phyloP scores from a whole-genome alignment of 2,329 filamentous ascomycete species.

The Thelonectria discophora region DNA sequence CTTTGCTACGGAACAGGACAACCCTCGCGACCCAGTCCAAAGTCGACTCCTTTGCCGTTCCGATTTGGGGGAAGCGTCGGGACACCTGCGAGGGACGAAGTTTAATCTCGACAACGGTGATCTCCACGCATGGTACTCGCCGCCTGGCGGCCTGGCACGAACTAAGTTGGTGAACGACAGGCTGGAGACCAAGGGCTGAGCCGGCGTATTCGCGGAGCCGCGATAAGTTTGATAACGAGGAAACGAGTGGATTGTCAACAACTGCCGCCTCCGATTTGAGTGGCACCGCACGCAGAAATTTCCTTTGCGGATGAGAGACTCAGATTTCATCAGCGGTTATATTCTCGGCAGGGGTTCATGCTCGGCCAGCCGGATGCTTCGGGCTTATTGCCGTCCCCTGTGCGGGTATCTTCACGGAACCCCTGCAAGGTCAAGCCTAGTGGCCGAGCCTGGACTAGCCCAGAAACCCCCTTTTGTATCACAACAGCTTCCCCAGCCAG shows the following conservation, averaged over 20 bases:
- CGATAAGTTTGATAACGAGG: conserved; percentile 20
- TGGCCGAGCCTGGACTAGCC: conserved; percentile 7
- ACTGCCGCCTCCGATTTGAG: neutral
- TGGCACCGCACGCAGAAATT: neutral
- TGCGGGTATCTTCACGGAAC: conserved; percentile 10
- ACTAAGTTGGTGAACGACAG: conserved; percentile 25
- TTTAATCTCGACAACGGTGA: conserved; percentile 26
- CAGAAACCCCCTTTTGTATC: neutral
- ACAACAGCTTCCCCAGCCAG: neutral
- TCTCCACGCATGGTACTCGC: conserved; percentile 15
- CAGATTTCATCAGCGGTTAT: conserved; percentile 8
- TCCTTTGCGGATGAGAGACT: neutral
- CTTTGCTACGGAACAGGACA: conserved; percentile 4
- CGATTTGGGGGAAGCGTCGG: conserved; percentile 16
- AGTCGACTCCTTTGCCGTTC: conserved; percentile 29
- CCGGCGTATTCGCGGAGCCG: conserved; percentile 30
- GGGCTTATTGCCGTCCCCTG: conserved; percentile 17
- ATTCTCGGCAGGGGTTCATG: conserved; percentile 9
- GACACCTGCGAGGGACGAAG: conserved; percentile 28
- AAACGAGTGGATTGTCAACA: neutral
- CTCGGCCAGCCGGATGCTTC: conserved; percentile 13
- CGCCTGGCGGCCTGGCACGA: conserved; percentile 27
- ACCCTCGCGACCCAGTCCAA: conserved; percentile 11
- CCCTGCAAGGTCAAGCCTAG: conserved; percentile 6
- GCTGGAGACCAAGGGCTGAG: conserved; percentile 5